Conservation (phyloP, 169 alveolate genomes). For the Cystoisospora suis region DNA sequence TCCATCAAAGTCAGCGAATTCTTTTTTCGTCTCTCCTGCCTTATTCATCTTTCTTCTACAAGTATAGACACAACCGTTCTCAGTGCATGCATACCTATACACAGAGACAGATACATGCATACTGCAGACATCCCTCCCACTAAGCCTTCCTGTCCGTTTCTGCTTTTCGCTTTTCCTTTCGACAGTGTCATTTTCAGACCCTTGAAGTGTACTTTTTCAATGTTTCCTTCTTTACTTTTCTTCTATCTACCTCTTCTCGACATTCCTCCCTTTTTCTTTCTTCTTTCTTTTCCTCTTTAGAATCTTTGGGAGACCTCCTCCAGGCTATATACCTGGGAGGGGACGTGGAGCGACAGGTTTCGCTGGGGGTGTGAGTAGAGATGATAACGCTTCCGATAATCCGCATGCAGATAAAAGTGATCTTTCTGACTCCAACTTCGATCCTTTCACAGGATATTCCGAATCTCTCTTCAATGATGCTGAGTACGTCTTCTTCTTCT, state of each 20-base stretch:
- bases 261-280: background rate
- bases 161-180: background rate
- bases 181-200: background rate
- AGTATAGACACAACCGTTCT: too few relatives aligned
- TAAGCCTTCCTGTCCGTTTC: background rate
- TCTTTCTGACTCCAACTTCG: slow-evolving; percentile 88
- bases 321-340: slow-evolving; percentile 81
- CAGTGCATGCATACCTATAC: too few relatives aligned
- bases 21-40: too few relatives aligned
- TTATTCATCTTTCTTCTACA: too few relatives aligned
- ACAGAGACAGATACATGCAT: too few relatives aligned
- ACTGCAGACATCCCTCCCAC: background rate
- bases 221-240: background rate
- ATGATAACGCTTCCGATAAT: slow-evolving; percentile 87
- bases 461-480: slow-evolving; percentile 69
- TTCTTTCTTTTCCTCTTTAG: slow-evolving; percentile 33
- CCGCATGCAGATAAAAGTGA: slow-evolving; percentile 80
- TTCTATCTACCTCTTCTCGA: background rate
- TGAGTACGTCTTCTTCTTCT: slow-evolving; percentile 48
- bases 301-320: slow-evolving; percentile 71
- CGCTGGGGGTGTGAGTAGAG: slow-evolving; percentile 98
- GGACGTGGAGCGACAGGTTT: slow-evolving; percentile 80
- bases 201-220: background rate
- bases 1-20: too few relatives aligned
- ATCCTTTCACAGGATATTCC: slow-evolving; percentile 91